Conservation (phyloP, 2,329 filamentous ascomycete species). For the Xylaria sp. region DNA sequence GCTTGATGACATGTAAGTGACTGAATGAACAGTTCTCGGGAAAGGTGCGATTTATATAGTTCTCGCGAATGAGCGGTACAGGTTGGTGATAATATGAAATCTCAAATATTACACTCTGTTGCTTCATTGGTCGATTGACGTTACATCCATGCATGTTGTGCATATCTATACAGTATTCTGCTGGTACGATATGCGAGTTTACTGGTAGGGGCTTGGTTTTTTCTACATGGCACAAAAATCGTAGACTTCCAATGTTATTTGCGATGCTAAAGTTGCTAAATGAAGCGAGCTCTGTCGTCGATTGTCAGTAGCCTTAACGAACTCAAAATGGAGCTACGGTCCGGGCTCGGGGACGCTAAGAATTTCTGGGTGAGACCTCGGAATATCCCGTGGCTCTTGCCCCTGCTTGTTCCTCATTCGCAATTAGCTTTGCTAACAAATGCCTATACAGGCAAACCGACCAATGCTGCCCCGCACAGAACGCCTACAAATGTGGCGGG, state of each 20-base stretch:
- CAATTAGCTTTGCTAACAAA: too few species aligned
- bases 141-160: constrained; percentile 4
- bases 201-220: background rate
- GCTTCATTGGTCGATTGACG: background rate
- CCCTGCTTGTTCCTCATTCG: background rate
- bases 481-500: too few species aligned
- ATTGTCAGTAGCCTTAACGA: background rate
- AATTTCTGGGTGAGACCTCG: background rate
- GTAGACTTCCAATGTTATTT: background rate
- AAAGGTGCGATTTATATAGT: background rate
- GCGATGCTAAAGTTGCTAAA: background rate
- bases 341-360: background rate
- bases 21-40: background rate
- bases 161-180: background rate
- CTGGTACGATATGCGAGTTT: background rate
- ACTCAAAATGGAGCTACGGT: background rate
- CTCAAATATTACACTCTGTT: background rate
- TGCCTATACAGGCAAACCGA: background rate
- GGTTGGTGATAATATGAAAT: constrained; percentile 1
- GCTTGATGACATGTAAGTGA: background rate
- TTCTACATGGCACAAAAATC: background rate
- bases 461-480: too few species aligned
- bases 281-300: background rate
- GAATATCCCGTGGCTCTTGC: background rate
- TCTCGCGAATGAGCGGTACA: background rate